Evolutionary conservation across 2,329 filamentous ascomycete genomes (phyloP).

Genomic region (Botrytis elliptica): DNA sequence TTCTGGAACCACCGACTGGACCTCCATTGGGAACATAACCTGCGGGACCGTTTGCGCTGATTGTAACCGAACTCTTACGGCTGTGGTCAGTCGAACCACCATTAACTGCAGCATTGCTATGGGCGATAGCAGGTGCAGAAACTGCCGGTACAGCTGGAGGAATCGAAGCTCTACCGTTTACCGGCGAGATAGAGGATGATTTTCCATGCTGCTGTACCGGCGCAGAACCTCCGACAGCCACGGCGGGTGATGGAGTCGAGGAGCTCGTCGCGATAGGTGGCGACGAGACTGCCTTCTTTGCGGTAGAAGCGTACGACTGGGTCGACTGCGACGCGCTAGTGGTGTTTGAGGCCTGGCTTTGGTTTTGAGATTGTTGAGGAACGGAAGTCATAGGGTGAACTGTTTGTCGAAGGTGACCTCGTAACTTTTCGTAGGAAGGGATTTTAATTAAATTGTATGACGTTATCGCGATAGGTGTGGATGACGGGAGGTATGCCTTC

Average conservation of each 20-base stretch:
- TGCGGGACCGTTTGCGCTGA: conserved; percentile 77
- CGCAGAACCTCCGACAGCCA: conserved; percentile 56
- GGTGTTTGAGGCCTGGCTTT: conserved; percentile 54
- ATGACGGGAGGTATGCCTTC: conserved; percentile 25
- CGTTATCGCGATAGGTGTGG: conserved; percentile 33
- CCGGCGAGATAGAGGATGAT: conserved; percentile 67
- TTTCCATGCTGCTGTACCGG: conserved; percentile 60
- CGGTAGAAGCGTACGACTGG: conserved; percentile 67
- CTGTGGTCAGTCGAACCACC: conserved; percentile 69
- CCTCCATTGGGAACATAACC: conserved; percentile 77
- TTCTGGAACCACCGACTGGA: conserved; percentile 58
- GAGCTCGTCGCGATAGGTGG: conserved; percentile 61
- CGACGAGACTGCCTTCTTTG: conserved; percentile 61
- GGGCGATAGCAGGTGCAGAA: conserved; percentile 59
- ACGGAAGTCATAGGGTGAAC: conserved; percentile 41
- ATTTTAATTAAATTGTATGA: conserved; percentile 29
- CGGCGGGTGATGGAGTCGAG: conserved; percentile 51
- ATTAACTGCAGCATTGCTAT: conserved; percentile 66
- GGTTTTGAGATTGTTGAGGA: conserved; percentile 38
- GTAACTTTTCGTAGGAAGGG: conserved; percentile 22
- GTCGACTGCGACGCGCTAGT: conserved; percentile 53
- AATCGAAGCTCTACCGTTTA: conserved; percentile 80
- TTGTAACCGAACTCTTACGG: conserved; percentile 87
- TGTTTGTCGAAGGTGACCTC: conserved; percentile 27
- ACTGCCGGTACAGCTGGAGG: conserved; percentile 64